Conservation (phyloP, 192 early-diverging fungal genomes). For the Coemansia aciculifera region DNA sequence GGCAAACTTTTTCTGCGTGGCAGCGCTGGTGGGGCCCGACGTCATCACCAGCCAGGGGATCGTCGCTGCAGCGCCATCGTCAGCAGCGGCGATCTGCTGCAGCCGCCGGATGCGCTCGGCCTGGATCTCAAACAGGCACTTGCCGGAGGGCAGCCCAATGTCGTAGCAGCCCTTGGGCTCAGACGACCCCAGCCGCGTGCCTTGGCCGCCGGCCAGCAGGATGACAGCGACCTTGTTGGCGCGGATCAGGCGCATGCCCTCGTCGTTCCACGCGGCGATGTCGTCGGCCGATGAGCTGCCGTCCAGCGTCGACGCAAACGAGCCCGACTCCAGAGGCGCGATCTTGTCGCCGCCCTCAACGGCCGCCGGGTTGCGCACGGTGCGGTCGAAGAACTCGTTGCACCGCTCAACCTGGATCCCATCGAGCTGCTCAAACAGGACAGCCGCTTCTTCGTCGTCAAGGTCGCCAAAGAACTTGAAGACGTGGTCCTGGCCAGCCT, state of each 20-base stretch:
- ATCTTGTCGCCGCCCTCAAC: constrained; percentile 57
- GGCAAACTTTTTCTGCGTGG: constrained; percentile 80
- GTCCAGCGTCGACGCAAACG: constrained; percentile 66
- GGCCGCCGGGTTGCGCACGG: constrained; percentile 54
- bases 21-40: constrained; percentile 83
- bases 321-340: constrained; percentile 74
- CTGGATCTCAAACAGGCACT: constrained; percentile 91
- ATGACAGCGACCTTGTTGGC: constrained; percentile 92
- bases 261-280: constrained; percentile 65
- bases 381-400: constrained; percentile 81
- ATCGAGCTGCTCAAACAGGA: constrained; percentile 67
- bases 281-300: constrained; percentile 52
- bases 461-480: constrained; percentile 81
- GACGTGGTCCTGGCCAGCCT: constrained; percentile 84
- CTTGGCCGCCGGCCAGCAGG: constrained; percentile 90
- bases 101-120: constrained; percentile 88
- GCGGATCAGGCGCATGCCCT: constrained; percentile 78
- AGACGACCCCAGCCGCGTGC: constrained; percentile 77
- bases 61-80: constrained; percentile 43
- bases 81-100: constrained; percentile 66
- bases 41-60: constrained; percentile 99
- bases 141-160: constrained; percentile 84
- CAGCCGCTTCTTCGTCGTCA: constrained; percentile 55
- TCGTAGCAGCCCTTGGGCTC: constrained; percentile 95
- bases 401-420: constrained; percentile 75